Conservation (phyloP, 257 asterid species). For the Coffea eugenioides region DNA sequence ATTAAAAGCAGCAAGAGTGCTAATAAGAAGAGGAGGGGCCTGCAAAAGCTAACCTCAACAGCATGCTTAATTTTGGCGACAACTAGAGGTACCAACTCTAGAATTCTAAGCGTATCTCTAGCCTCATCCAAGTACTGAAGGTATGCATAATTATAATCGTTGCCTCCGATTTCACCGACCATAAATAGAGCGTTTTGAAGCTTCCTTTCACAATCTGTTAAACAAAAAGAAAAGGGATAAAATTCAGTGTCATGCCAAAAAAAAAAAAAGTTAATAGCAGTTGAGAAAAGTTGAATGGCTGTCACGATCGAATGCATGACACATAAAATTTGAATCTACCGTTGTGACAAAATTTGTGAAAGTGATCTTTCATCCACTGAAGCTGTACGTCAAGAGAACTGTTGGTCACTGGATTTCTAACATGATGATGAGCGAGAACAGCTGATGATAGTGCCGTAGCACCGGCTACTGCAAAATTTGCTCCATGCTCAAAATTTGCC, state of each 20-base stretch:
- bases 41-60: constrained; percentile 1
- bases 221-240: no score
- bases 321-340: no score
- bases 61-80: constrained; percentile 9
- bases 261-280: no score
- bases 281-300: no score
- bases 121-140: no score
- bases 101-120: no score
- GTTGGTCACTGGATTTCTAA: neutral
- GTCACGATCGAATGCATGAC: no score
- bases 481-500: neutral
- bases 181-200: neutral
- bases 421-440: no score
- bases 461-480: neutral
- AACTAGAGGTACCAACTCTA: constrained; percentile 16
- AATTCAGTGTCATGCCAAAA: neutral
- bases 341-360: neutral
- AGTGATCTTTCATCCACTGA: neutral
- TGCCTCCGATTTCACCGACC: neutral
- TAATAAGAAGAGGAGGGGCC: neutral
- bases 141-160: neutral
- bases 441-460: neutral
- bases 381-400: neutral
- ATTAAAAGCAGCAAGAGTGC: neutral
- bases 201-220: neutral